A percentile compares a stretch with the other conserved stretches of the same genome.
Conservation (phyloP, 352 stramenopile species). For the Phytophthora foliorum region DNA sequence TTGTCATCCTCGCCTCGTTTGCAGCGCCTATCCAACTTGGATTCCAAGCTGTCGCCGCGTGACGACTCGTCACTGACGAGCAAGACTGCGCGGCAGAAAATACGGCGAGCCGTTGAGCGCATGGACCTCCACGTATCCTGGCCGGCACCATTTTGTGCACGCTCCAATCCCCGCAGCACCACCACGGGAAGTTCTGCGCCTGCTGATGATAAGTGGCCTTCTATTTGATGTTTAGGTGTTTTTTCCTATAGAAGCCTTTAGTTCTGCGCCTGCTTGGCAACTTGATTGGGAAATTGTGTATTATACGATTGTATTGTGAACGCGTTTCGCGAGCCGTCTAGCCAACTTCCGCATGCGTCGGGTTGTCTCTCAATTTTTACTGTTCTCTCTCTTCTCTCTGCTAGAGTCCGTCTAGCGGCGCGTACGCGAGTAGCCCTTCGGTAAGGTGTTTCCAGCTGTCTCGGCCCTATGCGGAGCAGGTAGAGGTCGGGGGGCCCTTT, state of each 20-base stretch:
- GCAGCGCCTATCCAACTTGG: slow-evolving; percentile 23
- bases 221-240: too few relatives aligned
- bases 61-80: too few relatives aligned
- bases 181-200: slow-evolving; percentile 7
- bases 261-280: too few relatives aligned
- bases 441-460: too few relatives aligned
- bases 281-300: too few relatives aligned
- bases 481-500: slow-evolving; percentile 9
- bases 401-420: slow-evolving; percentile 10
- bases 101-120: slow-evolving; percentile 9
- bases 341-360: too few relatives aligned
- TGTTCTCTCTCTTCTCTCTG: slow-evolving; percentile 11
- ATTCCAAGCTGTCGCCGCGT: background rate
- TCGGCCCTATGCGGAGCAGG: too few relatives aligned
- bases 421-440: slow-evolving; percentile 11
- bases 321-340: too few relatives aligned
- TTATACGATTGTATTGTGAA: too few relatives aligned
- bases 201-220: too few relatives aligned
- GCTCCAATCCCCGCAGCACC: slow-evolving; percentile 24
- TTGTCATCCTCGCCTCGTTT: slow-evolving; percentile 27
- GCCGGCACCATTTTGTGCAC: slow-evolving; percentile 12
- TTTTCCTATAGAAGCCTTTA: too few relatives aligned
- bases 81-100: slow-evolving; percentile 11
- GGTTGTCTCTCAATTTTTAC: too few relatives aligned
- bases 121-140: slow-evolving; percentile 39